These are phyloP conservation scores for Boletus sp. DNA, from an alignment of 1,284 basidiomycete genomes.

Conservation along the genomic window DNA sequence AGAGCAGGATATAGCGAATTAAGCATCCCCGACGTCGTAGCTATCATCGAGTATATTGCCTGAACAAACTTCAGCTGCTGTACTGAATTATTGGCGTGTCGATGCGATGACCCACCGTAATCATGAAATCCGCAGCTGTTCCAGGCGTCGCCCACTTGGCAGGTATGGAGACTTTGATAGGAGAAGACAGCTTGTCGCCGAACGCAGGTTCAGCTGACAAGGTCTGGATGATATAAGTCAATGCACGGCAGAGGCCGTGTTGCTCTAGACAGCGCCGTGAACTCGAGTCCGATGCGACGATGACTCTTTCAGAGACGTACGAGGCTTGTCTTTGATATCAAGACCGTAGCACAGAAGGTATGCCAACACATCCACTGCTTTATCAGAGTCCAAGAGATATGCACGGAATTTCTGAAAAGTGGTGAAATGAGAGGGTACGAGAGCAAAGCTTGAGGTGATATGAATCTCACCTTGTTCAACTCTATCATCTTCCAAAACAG, in stretches of 20 bases:
- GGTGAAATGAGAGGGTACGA: constrained; percentile 3
- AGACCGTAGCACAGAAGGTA: constrained; percentile 77
- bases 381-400: constrained; percentile 78
- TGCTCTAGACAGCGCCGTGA: constrained; percentile 53
- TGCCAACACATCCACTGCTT: constrained; percentile 69
- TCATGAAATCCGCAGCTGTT: constrained; percentile 81
- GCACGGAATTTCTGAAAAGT: constrained; percentile 74
- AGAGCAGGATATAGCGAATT: constrained; percentile 88
- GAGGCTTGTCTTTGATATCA: constrained; percentile 86
- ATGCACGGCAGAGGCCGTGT: constrained; percentile 84
- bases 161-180: constrained; percentile 62
- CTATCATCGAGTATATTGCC: constrained; percentile 85
- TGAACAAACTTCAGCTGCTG: constrained; percentile 32
- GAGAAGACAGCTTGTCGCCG: constrained; percentile 59
- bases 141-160: constrained; percentile 73
- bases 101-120: constrained; percentile 57
- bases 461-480: constrained; percentile 70
- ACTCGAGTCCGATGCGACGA: constrained; percentile 8
- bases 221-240: constrained; percentile 91
- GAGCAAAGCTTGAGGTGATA: not conserved
- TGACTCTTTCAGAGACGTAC: constrained; percentile 43
- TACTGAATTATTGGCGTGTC: not conserved
- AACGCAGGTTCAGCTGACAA: constrained; percentile 82
- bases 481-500: constrained; percentile 91
- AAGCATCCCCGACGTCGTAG: constrained; percentile 78